phyloP scores from a whole-genome alignment of 1,284 basidiomycete genomes.

The Moniliophthora roreri region DNA sequence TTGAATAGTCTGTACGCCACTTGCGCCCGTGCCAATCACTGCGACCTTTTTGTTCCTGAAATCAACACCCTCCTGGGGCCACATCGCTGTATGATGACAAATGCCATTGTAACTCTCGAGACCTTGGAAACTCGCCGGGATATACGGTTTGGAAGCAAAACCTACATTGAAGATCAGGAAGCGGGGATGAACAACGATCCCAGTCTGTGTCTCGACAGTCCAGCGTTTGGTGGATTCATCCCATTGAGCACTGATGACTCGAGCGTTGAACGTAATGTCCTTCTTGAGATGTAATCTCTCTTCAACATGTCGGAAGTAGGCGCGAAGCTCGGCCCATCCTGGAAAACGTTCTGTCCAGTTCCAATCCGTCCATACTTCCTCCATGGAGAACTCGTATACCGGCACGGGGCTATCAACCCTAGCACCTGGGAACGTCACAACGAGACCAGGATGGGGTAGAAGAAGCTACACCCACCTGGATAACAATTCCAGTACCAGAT shows the following conservation, averaged over 20 bases:
- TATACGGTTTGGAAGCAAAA: slow-evolving; percentile 20
- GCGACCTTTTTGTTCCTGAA: slow-evolving; percentile 20
- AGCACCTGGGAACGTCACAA: neutral
- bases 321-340: slow-evolving; percentile 18
- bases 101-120: slow-evolving; percentile 22
- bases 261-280: slow-evolving; percentile 23
- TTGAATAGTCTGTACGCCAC: slow-evolving; percentile 25
- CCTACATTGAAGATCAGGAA: slow-evolving; percentile 23
- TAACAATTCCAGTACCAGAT: slow-evolving; percentile 2
- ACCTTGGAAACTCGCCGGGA: slow-evolving; percentile 19
- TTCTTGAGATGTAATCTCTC: slow-evolving; percentile 22
- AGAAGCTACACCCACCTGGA: neutral
- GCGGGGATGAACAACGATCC: slow-evolving; percentile 14
- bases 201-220: slow-evolving; percentile 19
- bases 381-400: slow-evolving; percentile 23
- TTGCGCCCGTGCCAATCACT: slow-evolving; percentile 25
- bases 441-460: too few species aligned
- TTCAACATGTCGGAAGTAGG: slow-evolving; percentile 23
- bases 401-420: slow-evolving; percentile 11
- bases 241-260: slow-evolving; percentile 21
- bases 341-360: slow-evolving; percentile 23
- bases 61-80: slow-evolving; percentile 22
- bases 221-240: slow-evolving; percentile 19
- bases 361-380: slow-evolving; percentile 26
- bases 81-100: slow-evolving; percentile 20